Conservation (phyloP, 1,139 yeast genomes). For the Taphrina betulina region DNA sequence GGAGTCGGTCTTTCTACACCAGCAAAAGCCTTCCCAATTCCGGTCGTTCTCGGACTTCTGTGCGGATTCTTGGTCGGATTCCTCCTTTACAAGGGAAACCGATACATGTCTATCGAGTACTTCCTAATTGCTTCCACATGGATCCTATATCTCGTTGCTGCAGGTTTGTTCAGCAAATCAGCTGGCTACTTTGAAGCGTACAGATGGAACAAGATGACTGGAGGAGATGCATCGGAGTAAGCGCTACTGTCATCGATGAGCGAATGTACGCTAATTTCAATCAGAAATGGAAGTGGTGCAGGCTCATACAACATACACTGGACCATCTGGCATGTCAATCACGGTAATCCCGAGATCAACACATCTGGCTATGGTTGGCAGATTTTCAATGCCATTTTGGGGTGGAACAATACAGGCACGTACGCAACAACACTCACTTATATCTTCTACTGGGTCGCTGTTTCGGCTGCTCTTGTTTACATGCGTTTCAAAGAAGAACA, state of each 20-base stretch:
- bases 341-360: conserved; percentile 78
- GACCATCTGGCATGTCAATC: conserved; percentile 93
- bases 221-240: conserved; percentile 79
- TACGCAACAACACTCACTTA: conserved; percentile 85
- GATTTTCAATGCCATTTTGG: conserved; percentile 83
- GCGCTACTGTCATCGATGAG: background rate
- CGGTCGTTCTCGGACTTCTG: conserved; percentile 68
- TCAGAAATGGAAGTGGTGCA: conserved; percentile 74
- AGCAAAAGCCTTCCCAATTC: conserved; percentile 74
- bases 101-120: conserved; percentile 70
- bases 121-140: conserved; percentile 82
- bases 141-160: conserved; percentile 79
- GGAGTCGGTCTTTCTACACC: conserved; percentile 81
- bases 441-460: conserved; percentile 68
- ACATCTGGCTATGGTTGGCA: conserved; percentile 70
- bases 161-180: conserved; percentile 86
- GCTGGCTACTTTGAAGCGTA: conserved; percentile 86
- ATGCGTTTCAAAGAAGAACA: conserved; percentile 18
- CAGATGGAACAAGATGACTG: conserved; percentile 64
- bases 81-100: conserved; percentile 62
- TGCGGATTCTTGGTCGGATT: conserved; percentile 69
- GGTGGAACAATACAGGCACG: conserved; percentile 96
- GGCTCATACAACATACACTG: conserved; percentile 83
- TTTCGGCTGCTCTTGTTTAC: conserved; percentile 46
- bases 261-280: background rate